Evolutionary conservation across 2,329 filamentous ascomycete species (phyloP), one percentile per base, ranked within the genome.

Genomic region (Xylaria sp.): DNA sequence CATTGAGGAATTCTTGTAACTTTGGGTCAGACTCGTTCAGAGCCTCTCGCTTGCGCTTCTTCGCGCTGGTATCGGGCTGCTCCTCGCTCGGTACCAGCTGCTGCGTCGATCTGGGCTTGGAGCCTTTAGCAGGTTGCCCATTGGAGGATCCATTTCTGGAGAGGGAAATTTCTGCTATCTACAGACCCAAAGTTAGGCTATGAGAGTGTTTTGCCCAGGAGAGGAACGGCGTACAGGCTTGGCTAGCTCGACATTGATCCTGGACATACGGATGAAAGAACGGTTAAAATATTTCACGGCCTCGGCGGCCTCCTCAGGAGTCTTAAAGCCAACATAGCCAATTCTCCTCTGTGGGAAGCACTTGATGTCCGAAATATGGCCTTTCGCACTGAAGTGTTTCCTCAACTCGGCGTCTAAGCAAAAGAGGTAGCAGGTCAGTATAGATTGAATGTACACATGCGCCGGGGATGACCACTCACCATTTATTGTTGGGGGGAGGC

Each of bases 201-300:
- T 5, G 27, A 8, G 47, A 54, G 42, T 50, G 57, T 42, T 58
- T 47, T 64, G 65, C 34, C 48, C 34, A 64, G 70, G 70, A 56
- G 32, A 51, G 53, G 50, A 58, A 57, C 4, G n/a, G 78, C 85
- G 77, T 79, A 97, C 92, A 68, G 96, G 91, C 79, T 88, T 90
- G 65, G 96, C 96, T 77, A 96, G 83, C 82, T 98, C 94, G 70
- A 98, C 96, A 34, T 86, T 87, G 76, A 99, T 94, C 83, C 91
- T 97, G 66, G 94, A 97, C 92, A 98, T 96, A 75, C 94, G 93
- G 76, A 99, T 93, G 81, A 94, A 99, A 71, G 94, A 91, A 79
- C 89, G 93, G 85, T 99, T 94, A 85, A 98, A 98, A 84, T 97
- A 97, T 81, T 93, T 94, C 79, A 97, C 92, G 53, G 96, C 95